phyloP scores from a whole-genome alignment of 2,329 filamentous ascomycete species.

The Xylariaceae sp. region DNA sequence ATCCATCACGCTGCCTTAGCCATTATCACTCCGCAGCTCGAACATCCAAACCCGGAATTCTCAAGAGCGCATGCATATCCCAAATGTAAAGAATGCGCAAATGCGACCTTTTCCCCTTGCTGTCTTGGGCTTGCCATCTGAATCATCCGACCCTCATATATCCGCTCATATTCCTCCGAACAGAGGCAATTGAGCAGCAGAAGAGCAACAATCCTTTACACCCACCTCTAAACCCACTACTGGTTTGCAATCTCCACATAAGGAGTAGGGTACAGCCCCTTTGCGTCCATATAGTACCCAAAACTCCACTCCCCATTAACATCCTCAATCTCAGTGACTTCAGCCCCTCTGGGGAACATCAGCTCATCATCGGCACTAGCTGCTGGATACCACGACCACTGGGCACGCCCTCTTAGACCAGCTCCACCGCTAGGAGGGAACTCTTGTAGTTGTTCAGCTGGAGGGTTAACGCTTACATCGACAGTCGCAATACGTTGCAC shows the following conservation, averaged over 20 bases:
- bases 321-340: conserved; percentile 78
- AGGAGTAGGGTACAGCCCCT: conserved; percentile 74
- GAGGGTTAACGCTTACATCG: conserved; percentile 46
- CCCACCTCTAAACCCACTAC: background rate
- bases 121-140: no score
- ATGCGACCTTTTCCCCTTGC: no score
- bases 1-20: no score
- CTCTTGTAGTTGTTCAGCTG: conserved; percentile 20
- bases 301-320: conserved; percentile 89
- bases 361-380: conserved; percentile 67
- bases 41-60: no score
- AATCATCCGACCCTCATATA: no score
- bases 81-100: no score
- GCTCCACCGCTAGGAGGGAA: conserved; percentile 76
- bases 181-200: no score
- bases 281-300: conserved; percentile 77
- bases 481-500: conserved; percentile 46
- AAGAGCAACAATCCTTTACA: no score
- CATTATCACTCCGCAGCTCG: no score
- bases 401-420: conserved; percentile 59
- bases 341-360: conserved; percentile 76
- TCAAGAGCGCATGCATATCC: no score
- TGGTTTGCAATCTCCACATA: conserved; percentile 58
- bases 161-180: no score
- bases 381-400: conserved; percentile 76